Conservation (phyloP, 768 basidiomycete species). For the Tephrocybe sp. region DNA sequence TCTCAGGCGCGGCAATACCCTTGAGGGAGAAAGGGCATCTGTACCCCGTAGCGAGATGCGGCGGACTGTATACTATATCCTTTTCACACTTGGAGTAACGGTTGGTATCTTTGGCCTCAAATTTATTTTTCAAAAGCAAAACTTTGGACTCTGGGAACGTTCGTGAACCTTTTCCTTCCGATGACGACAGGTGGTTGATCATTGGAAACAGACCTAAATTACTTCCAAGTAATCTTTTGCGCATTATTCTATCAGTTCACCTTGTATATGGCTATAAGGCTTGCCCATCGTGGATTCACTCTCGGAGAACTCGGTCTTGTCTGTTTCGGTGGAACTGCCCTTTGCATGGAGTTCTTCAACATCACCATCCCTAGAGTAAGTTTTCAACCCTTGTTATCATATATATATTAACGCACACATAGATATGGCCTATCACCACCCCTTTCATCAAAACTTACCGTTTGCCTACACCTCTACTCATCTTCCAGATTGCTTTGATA, state of each 20-base stretch:
- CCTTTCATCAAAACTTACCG: constrained; percentile 90
- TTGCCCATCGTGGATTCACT: constrained; percentile 94
- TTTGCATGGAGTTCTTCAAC: constrained; percentile 85
- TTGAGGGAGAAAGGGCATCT: constrained; percentile 71
- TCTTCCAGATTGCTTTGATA: constrained; percentile 90
- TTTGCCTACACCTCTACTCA: constrained; percentile 86
- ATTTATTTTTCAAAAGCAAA: constrained; percentile 38
- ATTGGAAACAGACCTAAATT: constrained; percentile 61
- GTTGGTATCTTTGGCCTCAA: constrained; percentile 49
- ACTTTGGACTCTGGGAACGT: constrained; percentile 73
- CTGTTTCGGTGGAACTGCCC: constrained; percentile 81
- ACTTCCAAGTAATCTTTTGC: constrained; percentile 70
- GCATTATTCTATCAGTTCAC: constrained; percentile 90
- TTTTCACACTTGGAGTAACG: constrained; percentile 61
- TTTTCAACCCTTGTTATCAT: constrained; percentile 8
- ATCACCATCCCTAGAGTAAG: constrained; percentile 80
- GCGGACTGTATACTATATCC: constrained; percentile 61
- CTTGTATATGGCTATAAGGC: constrained; percentile 82
- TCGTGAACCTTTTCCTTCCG: constrained; percentile 21
- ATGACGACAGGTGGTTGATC: not conserved
- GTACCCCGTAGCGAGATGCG: constrained; percentile 73
- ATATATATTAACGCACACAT: not conserved
- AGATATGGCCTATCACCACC: constrained; percentile 82
- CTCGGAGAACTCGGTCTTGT: constrained; percentile 92
- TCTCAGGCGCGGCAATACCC: constrained; percentile 34